Evolutionary conservation across 192 early-diverging fungal species (phyloP), one percentile per base, ranked within the genome.

Genomic region (Coemansia sp.): DNA sequence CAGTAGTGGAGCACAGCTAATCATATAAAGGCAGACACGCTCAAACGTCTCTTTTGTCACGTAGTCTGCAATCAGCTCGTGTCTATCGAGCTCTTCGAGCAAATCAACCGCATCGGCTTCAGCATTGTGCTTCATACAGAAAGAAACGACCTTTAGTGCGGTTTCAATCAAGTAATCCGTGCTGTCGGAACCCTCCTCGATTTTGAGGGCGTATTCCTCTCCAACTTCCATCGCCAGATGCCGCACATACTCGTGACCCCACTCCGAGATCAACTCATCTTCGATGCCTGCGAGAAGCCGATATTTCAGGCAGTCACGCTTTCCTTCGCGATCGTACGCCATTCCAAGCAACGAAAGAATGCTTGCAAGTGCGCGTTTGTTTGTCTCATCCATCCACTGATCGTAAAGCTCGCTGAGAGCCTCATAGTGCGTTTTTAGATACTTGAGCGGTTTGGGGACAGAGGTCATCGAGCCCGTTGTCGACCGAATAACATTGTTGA

Each of bases 211-310:
- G 72, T 91, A 95, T 73, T 97, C 94, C 45, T 82, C 81, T 46
- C 91, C 92, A 51, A 98, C 89, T 77, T 98, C 97, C 57, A 86
- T 81, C 7, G 93, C 86, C 24, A 99, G 72, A 59, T 99, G 95
- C 84, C 93, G 83, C 59, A 97, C 97, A 69, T 97, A 99, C 87
- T 99, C 97, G 60, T 99, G 97, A 17, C 97, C 97, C 95, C 95
- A 99, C 44, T 88, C 91, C 11, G 93, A 93, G 53, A 91, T 82
- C 37, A 84, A 73, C 47, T 88, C 84, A 53, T 84, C 81, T 38
- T 78, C 86, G 9, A 62, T 56, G 8, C 89, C 86, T n/a, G 94
- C 94, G 30, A 90, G 51, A 19, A 96, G 73, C 46, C 95, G 83
- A 80, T 93, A 99, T 69, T 87, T 86, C 46, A 99, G 70, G 41